Conservation (phyloP, 1,139 yeast species). For the Suhomyces coccinellae region DNA sequence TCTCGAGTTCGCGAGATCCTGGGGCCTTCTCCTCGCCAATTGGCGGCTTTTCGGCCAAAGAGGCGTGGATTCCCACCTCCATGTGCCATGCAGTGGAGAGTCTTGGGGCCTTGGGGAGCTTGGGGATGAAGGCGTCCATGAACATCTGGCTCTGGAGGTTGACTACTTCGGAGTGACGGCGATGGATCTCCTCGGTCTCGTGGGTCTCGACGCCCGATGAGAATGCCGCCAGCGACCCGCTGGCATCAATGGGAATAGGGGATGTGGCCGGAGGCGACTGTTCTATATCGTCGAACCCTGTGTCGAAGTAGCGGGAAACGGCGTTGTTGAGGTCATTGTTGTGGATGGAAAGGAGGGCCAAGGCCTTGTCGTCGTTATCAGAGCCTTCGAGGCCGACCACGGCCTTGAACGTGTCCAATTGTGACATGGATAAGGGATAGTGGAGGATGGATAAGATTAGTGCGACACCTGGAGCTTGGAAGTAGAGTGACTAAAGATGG, state of each 20-base stretch:
- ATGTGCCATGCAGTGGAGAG: conserved; percentile 45
- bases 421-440: conserved; percentile 1
- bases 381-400: conserved; percentile 44
- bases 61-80: conserved; percentile 47
- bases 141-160: conserved; percentile 39
- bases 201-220: conserved; percentile 14
- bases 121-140: conserved; percentile 37
- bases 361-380: conserved; percentile 35
- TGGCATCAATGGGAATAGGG: background rate
- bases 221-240: conserved; percentile 1
- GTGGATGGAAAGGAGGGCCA: conserved; percentile 40
- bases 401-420: conserved; percentile 42
- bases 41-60: conserved; percentile 22
- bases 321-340: conserved; percentile 54
- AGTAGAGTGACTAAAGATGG: no score
- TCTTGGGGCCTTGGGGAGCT: conserved; percentile 44
- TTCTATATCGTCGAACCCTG: conserved; percentile 38
- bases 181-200: conserved; percentile 8
- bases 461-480: no score
- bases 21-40: background rate
- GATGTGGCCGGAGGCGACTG: conserved; percentile 3
- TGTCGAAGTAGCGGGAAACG: conserved; percentile 51
- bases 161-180: conserved; percentile 14
- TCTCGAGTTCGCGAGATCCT: conserved; percentile 1
- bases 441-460: no score